These are phyloP conservation scores for Boletus reticuloceps DNA, from an alignment of 768 basidiomycete species.

Conservation along the genomic window DNA sequence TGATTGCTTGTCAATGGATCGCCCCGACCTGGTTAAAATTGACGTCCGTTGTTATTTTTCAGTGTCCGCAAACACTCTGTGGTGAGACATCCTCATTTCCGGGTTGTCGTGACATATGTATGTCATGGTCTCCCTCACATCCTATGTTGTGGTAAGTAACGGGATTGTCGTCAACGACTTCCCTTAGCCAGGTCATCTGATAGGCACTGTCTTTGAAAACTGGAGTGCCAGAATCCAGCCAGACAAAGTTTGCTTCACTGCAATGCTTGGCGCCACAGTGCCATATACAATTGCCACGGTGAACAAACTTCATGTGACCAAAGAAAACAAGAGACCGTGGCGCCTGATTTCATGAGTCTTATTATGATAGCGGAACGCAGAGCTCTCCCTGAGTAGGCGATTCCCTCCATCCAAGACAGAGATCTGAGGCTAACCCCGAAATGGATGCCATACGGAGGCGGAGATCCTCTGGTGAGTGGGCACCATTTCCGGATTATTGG, in stretches of 20 bases:
- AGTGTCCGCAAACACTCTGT: not conserved
- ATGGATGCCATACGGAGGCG: not conserved
- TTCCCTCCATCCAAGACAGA: not conserved
- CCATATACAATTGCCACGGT: not conserved
- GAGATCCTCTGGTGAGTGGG: not conserved
- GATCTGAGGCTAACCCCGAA: conserved; percentile 4
- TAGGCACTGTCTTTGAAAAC: not conserved
- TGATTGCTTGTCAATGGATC: not conserved
- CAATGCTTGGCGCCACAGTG: not conserved
- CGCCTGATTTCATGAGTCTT: conserved; percentile 8
- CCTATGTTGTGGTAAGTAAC: conserved; percentile 3
- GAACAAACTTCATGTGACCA: not conserved
- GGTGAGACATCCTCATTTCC: conserved; percentile 20
- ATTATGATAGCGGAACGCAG: conserved; percentile 6
- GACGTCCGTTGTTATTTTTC: not conserved
- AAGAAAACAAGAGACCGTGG: conserved; percentile 2
- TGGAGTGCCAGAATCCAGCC: not conserved
- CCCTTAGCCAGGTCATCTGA: not conserved
- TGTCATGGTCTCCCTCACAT: not conserved
- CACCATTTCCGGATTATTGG: conserved; percentile 11
- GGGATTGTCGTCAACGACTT: not conserved
- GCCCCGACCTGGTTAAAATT: not conserved
- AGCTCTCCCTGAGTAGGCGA: not conserved
- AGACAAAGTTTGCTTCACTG: not conserved
- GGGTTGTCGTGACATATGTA: not conserved